Evolutionary conservation across 1,139 yeast genomes (phyloP).

Genomic region (Meyerozyma sp.): DNA sequence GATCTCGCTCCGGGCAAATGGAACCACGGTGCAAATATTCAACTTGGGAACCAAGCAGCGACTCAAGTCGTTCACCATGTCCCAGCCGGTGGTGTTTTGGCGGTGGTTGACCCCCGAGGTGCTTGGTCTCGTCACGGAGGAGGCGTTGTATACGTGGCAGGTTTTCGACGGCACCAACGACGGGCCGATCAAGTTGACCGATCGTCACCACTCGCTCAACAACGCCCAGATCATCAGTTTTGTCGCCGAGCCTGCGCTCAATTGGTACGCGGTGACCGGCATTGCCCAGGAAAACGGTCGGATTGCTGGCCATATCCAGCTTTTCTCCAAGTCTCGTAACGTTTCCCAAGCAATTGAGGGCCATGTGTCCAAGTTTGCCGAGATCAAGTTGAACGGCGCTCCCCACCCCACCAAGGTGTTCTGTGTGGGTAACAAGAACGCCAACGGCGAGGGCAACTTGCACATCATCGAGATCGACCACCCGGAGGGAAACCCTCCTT

Average conservation of each 20-base stretch:
- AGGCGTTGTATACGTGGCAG: constrained; percentile 74
- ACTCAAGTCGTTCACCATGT: constrained; percentile 80
- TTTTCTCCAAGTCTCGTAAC: constrained; percentile 80
- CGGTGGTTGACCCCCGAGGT: constrained; percentile 76
- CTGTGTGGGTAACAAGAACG: constrained; percentile 84
- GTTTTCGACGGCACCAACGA: constrained; percentile 75
- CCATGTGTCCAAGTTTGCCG: constrained; percentile 89
- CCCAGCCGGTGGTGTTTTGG: constrained; percentile 93
- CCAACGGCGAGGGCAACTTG: constrained; percentile 79
- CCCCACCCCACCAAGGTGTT: constrained; percentile 77
- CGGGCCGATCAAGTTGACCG: constrained; percentile 75
- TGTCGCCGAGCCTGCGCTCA: constrained; percentile 71
- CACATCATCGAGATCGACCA: constrained; percentile 97
- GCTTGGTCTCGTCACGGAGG: constrained; percentile 81
- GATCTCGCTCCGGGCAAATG: constrained; percentile 92
- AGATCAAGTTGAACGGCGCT: constrained; percentile 69
- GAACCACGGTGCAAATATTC: constrained; percentile 92
- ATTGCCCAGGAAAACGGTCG: constrained; percentile 93
- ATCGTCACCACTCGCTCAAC: constrained; percentile 74
- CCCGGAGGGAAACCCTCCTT: constrained; percentile 77
- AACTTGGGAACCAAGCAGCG: constrained; percentile 84
- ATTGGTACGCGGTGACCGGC: constrained; percentile 95
- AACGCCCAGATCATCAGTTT: constrained; percentile 90
- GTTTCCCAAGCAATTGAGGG: constrained; percentile 98
- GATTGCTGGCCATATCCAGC: constrained; percentile 94